Evolutionary conservation across 78 protist genomes (phyloP).

Genomic region (Emiliania huxleyi): DNA sequence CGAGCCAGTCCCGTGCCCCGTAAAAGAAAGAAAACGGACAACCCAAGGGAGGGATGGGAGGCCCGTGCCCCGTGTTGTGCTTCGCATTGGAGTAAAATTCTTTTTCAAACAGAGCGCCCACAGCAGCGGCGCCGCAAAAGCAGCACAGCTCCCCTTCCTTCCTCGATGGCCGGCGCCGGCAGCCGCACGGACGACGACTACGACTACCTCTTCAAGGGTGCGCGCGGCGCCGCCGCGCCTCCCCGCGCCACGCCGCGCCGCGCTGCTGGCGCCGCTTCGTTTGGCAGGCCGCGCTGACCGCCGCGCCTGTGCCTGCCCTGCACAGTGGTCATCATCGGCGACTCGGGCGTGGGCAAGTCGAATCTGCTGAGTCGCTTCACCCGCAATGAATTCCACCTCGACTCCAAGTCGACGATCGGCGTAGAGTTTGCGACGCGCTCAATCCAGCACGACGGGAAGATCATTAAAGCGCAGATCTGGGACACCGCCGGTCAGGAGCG

Average conservation of each 20-base stretch:
- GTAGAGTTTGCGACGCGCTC: slow-evolving; percentile 7
- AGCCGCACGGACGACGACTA: neutral
- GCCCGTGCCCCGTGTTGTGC: no score
- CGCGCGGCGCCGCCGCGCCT: neutral
- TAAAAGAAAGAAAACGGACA: no score
- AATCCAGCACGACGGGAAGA: slow-evolving; percentile 79
- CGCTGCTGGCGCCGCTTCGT: neutral
- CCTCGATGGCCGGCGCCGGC: neutral
- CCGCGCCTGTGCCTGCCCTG: neutral
- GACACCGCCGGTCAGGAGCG: slow-evolving; percentile 99
- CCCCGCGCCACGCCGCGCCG: neutral
- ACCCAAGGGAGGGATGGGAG: no score
- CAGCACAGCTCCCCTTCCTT: no score
- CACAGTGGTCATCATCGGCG: slow-evolving; percentile 94
- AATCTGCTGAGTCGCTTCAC: slow-evolving; percentile 85
- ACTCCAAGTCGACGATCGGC: slow-evolving; percentile 43
- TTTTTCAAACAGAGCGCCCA: no score
- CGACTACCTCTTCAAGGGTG: slow-evolving; percentile 56
- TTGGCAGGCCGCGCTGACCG: neutral
- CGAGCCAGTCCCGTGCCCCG: no score
- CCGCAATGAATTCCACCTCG: slow-evolving; percentile 94
- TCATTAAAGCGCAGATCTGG: slow-evolving; percentile 94
- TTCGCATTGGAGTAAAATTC: no score
- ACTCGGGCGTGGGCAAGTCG: slow-evolving; percentile 97
- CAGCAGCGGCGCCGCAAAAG: no score